Evolutionary conservation across 768 basidiomycete species (phyloP).

Genomic region (Lactarius hengduanensis): DNA sequence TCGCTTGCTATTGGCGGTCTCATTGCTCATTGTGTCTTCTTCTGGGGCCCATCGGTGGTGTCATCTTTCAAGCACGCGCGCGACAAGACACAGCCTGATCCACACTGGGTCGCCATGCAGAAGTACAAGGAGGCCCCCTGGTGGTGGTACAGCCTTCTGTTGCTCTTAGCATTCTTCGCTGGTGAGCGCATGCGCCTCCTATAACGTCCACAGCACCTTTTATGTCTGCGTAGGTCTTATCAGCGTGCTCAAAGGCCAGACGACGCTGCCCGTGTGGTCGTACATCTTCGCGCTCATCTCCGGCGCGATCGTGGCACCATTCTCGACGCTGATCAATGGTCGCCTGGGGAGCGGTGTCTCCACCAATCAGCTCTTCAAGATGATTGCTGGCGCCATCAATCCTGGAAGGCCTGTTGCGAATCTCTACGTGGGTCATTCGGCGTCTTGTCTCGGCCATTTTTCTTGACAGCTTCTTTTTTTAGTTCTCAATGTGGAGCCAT

Average conservation of each 20-base stretch:
- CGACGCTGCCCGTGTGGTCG: constrained; percentile 62
- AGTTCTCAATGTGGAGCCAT: constrained; percentile 72
- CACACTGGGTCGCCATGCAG: constrained; percentile 58
- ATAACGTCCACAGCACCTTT: neutral
- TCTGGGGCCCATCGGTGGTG: constrained; percentile 54
- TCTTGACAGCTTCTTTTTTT: neutral
- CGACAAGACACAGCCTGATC: constrained; percentile 49
- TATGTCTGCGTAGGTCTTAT: constrained; percentile 16
- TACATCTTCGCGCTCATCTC: constrained; percentile 56
- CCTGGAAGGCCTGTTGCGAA: constrained; percentile 68
- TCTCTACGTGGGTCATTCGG: constrained; percentile 47
- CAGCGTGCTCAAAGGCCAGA: constrained; percentile 56
- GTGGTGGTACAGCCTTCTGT: constrained; percentile 58
- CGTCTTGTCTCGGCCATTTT: neutral
- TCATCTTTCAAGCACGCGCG: constrained; percentile 51
- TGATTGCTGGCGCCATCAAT: constrained; percentile 59
- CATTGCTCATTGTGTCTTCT: constrained; percentile 51
- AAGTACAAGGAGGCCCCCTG: constrained; percentile 60
- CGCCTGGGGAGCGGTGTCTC: constrained; percentile 60
- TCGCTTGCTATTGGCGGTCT: constrained; percentile 55
- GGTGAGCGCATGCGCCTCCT: constrained; percentile 38
- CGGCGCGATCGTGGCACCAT: constrained; percentile 47
- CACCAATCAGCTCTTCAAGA: constrained; percentile 63
- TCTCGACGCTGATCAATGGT: constrained; percentile 54
- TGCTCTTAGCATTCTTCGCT: constrained; percentile 54